Evolutionary conservation across 495 filamentous ascomycete genomes (phyloP), one percentile per base, ranked within the genome.

Genomic region (Penicillium tannophilum): DNA sequence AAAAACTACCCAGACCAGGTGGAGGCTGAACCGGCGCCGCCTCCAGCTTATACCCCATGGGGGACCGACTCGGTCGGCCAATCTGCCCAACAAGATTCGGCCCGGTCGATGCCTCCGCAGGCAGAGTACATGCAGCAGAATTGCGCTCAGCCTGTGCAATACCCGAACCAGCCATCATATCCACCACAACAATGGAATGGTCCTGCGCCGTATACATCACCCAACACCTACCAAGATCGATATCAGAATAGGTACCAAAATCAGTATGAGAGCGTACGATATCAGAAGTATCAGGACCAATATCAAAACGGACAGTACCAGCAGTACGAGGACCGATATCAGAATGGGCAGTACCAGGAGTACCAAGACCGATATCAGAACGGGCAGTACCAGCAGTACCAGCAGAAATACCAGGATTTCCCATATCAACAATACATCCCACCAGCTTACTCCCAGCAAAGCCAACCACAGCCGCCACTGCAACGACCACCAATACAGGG

Each of bases 391-490:
- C 33, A 36, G 43, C 19, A 46, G 7, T 24, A 46, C 11, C 33
- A 36, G 33, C 39, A 41, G 39, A 2, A 41, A 1, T 41, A 41
- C 39, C 39, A 41, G 16, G 39, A 46, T 12, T 41, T 41, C 23
- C 19, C 4, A 46, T 46, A 46, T 46, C 19, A 46, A 56, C 54
- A 48, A 46, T 31, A 43, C 20, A 9, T 28, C 19, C 45, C 19
- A 0, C 19, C 20, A 28, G 23, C 23, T 3, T 7, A 7, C 10
- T 12, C 33, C 33, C 33, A 14, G 6, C 17, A 52, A 11, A n/a
- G n/a, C n/a, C n/a, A 20, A 19, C 24, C 10, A 36, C 19, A 33
- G 12, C 28, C 45, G 26, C 33, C 12, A 17, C 33, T 43, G 10
- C 36, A 28, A 12, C 43, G 39, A 30, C 28, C 17, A 30, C 33